phyloP scores from a whole-genome alignment of 2,329 filamentous ascomycete genomes.

The Neurospora sp. region DNA sequence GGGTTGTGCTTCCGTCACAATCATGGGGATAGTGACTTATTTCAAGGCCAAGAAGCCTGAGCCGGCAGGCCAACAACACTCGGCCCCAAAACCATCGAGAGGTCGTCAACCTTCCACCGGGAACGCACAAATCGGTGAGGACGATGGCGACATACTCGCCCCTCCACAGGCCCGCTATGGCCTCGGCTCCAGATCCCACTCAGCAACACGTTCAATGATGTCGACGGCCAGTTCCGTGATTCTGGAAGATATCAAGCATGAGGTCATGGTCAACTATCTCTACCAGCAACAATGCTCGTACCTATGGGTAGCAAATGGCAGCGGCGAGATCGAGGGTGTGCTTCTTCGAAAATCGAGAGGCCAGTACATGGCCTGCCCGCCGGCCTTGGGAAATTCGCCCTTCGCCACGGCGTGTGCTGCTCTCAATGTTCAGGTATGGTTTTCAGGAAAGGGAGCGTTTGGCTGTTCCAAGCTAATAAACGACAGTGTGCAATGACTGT shows the following conservation, averaged over 20 bases:
- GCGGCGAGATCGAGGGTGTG: constrained; percentile 61
- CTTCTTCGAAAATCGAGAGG: constrained; percentile 58
- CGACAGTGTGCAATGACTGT: constrained; percentile 67
- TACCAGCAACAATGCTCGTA: constrained; percentile 70
- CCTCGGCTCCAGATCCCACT: constrained; percentile 40
- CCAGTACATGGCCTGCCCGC: constrained; percentile 64
- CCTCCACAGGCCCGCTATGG: constrained; percentile 13
- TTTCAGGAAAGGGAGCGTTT: background rate
- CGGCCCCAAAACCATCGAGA: background rate
- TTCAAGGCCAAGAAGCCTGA: constrained; percentile 46
- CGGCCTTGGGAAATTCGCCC: constrained; percentile 49
- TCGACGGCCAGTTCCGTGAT: constrained; percentile 44
- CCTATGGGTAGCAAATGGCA: constrained; percentile 64
- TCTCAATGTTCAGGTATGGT: constrained; percentile 60
- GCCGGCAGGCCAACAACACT: background rate
- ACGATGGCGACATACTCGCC: background rate
- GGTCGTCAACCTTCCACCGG: background rate
- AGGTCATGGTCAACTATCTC: constrained; percentile 76
- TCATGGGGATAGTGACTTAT: constrained; percentile 53
- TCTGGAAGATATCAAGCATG: constrained; percentile 66
- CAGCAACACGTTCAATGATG: constrained; percentile 37
- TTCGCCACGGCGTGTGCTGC: constrained; percentile 56
- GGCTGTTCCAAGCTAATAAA: background rate
- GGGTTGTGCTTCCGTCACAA: constrained; percentile 9
- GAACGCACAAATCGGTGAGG: background rate